phyloP scores from a whole-genome alignment of 148 eudicot genomes.

The Fagopyrum tataricum region DNA sequence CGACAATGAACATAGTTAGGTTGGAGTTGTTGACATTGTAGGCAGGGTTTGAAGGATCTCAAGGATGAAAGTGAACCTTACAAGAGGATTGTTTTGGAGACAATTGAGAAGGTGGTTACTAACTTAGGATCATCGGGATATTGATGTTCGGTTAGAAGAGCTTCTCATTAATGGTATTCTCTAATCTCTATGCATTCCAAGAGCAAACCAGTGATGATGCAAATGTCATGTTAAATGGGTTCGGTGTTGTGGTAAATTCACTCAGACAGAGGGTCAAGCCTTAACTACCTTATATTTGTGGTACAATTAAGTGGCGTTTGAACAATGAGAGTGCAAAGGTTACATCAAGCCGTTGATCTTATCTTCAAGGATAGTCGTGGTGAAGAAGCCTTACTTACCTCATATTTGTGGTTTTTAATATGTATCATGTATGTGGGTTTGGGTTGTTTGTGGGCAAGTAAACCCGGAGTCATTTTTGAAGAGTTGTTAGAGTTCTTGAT shows the following conservation, averaged over 20 bases:
- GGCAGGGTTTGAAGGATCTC: conserved; percentile 86
- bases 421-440: conserved; percentile 4
- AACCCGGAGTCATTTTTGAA: not conserved
- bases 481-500: not conserved
- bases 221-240: conserved; percentile 96
- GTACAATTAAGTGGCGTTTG: conserved; percentile 95
- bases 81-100: conserved; percentile 97
- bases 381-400: no score
- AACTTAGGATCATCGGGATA: conserved; percentile 93
- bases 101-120: conserved; percentile 90
- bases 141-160: conserved; percentile 89
- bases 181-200: conserved; percentile 87
- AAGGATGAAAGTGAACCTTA: conserved; percentile 98
- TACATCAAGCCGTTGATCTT: conserved; percentile 94
- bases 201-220: conserved; percentile 99
- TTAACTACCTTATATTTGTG: conserved; percentile 95
- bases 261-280: conserved; percentile 95
- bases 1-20: conserved; percentile 92
- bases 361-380: conserved; percentile 89
- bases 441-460: no score
- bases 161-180: conserved; percentile 91
- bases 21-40: conserved; percentile 93
- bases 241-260: conserved; percentile 92
- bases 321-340: conserved; percentile 98
- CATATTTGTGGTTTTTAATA: not conserved